Evolutionary conservation across 2,329 filamentous ascomycete species (phyloP).

Genomic region (Colletotrichum coccodes): DNA sequence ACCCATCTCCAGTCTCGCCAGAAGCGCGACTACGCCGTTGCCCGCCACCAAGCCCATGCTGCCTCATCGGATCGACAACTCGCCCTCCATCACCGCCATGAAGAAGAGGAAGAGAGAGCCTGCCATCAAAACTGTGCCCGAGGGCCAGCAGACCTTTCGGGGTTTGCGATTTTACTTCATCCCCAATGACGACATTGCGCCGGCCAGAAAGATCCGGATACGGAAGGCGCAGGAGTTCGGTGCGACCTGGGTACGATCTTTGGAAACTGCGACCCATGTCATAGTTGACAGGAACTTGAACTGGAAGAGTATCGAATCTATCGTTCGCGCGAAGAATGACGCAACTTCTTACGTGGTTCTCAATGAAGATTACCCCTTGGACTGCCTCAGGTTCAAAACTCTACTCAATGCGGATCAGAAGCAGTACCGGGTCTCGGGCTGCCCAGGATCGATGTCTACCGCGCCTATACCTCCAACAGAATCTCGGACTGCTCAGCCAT

Average conservation of each 20-base stretch:
- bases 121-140: constrained; percentile 56
- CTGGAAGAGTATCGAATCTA: constrained; percentile 70
- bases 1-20: constrained; percentile 2
- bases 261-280: constrained; percentile 76
- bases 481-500: constrained; percentile 40
- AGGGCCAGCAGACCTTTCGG: constrained; percentile 67
- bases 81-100: constrained; percentile 36
- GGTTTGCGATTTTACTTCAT: constrained; percentile 79
- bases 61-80: constrained; percentile 12
- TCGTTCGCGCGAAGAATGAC: constrained; percentile 54
- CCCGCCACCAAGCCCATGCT: constrained; percentile 34
- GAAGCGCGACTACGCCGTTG: constrained; percentile 44
- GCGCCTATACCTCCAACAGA: constrained; percentile 33
- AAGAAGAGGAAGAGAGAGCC: constrained; percentile 59
- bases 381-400: constrained; percentile 70
- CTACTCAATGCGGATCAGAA: constrained; percentile 68
- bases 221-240: constrained; percentile 80
- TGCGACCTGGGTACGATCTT: constrained; percentile 73
- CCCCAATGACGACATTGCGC: constrained; percentile 80
- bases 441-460: constrained; percentile 40
- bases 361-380: constrained; percentile 74
- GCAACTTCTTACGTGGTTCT: constrained; percentile 61
- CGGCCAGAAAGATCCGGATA: constrained; percentile 76
- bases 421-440: constrained; percentile 69
- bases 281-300: constrained; percentile 78